phyloP scores from a whole-genome alignment of 2,329 filamentous ascomycete genomes.

The Fusarium sp. region DNA sequence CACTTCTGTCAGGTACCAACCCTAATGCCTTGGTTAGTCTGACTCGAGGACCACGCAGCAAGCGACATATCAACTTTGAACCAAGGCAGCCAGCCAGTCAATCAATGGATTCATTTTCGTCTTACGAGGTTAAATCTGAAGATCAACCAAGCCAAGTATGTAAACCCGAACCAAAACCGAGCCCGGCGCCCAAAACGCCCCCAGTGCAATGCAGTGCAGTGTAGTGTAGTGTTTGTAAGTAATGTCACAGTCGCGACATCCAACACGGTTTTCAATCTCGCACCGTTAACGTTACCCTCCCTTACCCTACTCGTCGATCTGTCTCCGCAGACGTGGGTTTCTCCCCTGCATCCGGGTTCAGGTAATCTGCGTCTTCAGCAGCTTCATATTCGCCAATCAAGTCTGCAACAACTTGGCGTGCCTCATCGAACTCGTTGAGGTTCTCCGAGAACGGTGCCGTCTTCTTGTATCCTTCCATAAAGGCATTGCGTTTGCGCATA shows the following conservation, averaged over 20 bases:
- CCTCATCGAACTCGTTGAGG: slow-evolving; percentile 93
- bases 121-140: slow-evolving; percentile 4
- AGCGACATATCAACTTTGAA: slow-evolving; percentile 4
- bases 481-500: slow-evolving; percentile 95
- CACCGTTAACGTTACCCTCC: not conserved
- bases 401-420: slow-evolving; percentile 89
- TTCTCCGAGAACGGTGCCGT: slow-evolving; percentile 93
- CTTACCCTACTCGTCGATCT: slow-evolving; percentile 60
- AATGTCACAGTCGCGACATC: slow-evolving; percentile 30
- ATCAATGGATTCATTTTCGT: not conserved
- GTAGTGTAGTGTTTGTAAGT: slow-evolving; percentile 13
- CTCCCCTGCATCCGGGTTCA: slow-evolving; percentile 76
- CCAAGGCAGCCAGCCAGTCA: slow-evolving; percentile 5
- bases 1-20: slow-evolving; percentile 10
- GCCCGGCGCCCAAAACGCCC: slow-evolving; percentile 34
- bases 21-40: slow-evolving; percentile 16
- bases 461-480: slow-evolving; percentile 96
- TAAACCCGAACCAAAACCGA: slow-evolving; percentile 21
- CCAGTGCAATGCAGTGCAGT: not conserved
- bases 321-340: slow-evolving; percentile 64
- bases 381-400: slow-evolving; percentile 96
- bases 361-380: slow-evolving; percentile 89
- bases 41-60: slow-evolving; percentile 5
- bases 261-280: slow-evolving; percentile 14
- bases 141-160: not conserved